phyloP scores from a whole-genome alignment of 2,329 filamentous ascomycete genomes.

The Sporothrix pallida region DNA sequence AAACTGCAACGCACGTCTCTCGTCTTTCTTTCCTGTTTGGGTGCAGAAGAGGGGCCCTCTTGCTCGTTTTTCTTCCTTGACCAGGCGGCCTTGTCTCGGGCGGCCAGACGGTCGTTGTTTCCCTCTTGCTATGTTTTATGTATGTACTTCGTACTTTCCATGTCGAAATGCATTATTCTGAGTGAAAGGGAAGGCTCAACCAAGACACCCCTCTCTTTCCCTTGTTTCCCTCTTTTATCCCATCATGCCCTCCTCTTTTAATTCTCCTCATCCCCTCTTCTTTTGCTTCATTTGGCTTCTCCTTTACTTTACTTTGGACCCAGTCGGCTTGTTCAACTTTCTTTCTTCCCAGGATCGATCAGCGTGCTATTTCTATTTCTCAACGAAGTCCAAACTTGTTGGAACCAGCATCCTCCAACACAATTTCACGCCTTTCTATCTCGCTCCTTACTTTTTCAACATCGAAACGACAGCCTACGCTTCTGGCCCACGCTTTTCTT shows the following conservation, averaged over 20 bases:
- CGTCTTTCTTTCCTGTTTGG: constrained; percentile 28
- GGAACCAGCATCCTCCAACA: background rate
- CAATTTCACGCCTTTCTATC: too few species aligned
- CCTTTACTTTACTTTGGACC: background rate
- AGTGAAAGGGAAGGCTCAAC: background rate
- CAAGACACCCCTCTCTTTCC: background rate
- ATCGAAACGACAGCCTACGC: background rate
- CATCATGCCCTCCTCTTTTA: constrained; percentile 2
- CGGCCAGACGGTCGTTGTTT: constrained; percentile 11
- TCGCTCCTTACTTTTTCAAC: constrained; percentile 7
- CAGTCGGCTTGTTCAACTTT: background rate
- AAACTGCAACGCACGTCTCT: constrained; percentile 17
- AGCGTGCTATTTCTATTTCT: too few species aligned
- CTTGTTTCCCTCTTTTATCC: constrained; percentile 17
- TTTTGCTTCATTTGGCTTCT: background rate
- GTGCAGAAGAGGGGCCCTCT: background rate
- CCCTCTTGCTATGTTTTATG: background rate
- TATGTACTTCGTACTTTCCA: background rate
- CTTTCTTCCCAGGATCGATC: background rate
- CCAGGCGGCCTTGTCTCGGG: constrained; percentile 18
- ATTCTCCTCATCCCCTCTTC: background rate
- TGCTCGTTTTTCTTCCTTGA: background rate
- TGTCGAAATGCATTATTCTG: constrained; percentile 21
- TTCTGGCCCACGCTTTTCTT: background rate
- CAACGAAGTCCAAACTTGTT: too few species aligned